These are phyloP conservation scores for Ustilago trichophora DNA, from an alignment of 1,284 basidiomycete genomes.

Conservation along the genomic window DNA sequence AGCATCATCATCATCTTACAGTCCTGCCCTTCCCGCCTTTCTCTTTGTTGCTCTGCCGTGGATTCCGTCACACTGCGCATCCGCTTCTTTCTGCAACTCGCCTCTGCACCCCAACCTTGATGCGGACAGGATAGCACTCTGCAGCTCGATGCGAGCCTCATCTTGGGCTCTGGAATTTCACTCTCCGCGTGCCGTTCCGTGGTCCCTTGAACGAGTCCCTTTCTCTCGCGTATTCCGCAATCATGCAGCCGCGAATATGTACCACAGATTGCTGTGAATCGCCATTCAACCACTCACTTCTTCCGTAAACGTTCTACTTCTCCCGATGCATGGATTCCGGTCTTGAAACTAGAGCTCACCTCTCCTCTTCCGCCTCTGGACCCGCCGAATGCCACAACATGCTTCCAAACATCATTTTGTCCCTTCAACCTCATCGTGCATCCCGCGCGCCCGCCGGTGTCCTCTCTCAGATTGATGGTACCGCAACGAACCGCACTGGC, in stretches of 20 bases:
- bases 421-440: conserved; percentile 12
- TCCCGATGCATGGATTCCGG: conserved; percentile 7
- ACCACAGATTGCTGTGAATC: too few relatives aligned
- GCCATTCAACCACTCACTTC: too few relatives aligned
- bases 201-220: too few relatives aligned
- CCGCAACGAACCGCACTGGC: background rate
- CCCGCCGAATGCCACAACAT: too few relatives aligned
- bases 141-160: too few relatives aligned
- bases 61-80: conserved; percentile 12
- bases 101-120: conserved; percentile 13
- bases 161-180: too few relatives aligned
- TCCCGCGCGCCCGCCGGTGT: background rate
- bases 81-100: background rate
- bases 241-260: conserved; percentile 7
- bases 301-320: too few relatives aligned
- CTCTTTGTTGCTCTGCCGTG: background rate
- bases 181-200: background rate
- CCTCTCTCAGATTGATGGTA: too few relatives aligned
- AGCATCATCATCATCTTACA: conserved; percentile 22
- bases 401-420: too few relatives aligned
- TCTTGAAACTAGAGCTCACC: conserved; percentile 13
- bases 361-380: background rate
- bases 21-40: background rate
- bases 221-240: background rate
- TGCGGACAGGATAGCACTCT: too few relatives aligned